These are phyloP conservation scores for Torrubiellomyces zombiae DNA, from an alignment of 2,329 filamentous ascomycete species.

Conservation along the genomic window DNA sequence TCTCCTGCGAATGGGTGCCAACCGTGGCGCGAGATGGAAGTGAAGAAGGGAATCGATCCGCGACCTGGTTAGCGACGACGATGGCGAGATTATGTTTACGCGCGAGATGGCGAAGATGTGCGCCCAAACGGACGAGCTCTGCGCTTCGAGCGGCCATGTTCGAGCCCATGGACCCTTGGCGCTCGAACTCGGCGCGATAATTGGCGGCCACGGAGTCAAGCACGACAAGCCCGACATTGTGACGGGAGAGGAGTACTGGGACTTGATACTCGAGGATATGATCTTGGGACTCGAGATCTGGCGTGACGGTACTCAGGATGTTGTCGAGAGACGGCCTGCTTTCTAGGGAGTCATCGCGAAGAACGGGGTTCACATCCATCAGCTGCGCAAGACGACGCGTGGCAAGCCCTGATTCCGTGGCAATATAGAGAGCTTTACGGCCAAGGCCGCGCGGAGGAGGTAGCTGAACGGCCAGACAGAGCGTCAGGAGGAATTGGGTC, in stretches of 20 bases:
- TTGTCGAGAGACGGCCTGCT: slow-evolving; percentile 48
- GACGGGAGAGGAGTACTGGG: slow-evolving; percentile 62
- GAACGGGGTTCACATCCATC: slow-evolving; percentile 45
- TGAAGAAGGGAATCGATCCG: slow-evolving; percentile 54
- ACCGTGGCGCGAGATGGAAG: slow-evolving; percentile 2
- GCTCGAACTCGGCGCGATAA: slow-evolving; percentile 80
- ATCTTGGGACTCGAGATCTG: slow-evolving; percentile 86
- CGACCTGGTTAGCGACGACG: slow-evolving; percentile 89
- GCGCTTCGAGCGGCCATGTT: slow-evolving; percentile 60
- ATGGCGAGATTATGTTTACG: slow-evolving; percentile 60
- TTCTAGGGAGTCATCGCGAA: slow-evolving; percentile 21
- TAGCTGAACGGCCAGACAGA: slow-evolving; percentile 75
- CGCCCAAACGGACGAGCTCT: slow-evolving; percentile 63
- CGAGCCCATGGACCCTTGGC: slow-evolving; percentile 26
- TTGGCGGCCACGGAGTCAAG: slow-evolving; percentile 91
- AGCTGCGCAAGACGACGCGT: slow-evolving; percentile 72
- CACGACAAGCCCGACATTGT: slow-evolving; percentile 65
- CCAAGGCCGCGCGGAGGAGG: slow-evolving; percentile 53
- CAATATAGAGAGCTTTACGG: slow-evolving; percentile 76
- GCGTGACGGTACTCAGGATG: slow-evolving; percentile 67
- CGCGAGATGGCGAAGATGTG: slow-evolving; percentile 60
- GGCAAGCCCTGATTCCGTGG: slow-evolving; percentile 73
- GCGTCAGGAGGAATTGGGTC: slow-evolving; percentile 76
- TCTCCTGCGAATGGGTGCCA: slow-evolving; percentile 20
- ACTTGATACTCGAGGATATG: slow-evolving; percentile 90